Percentiles rank a stretch among this genome's conserved stretches.
Evolutionary conservation across 2,329 filamentous ascomycete species (phyloP).

Genomic region (Calonectria pteridis): DNA sequence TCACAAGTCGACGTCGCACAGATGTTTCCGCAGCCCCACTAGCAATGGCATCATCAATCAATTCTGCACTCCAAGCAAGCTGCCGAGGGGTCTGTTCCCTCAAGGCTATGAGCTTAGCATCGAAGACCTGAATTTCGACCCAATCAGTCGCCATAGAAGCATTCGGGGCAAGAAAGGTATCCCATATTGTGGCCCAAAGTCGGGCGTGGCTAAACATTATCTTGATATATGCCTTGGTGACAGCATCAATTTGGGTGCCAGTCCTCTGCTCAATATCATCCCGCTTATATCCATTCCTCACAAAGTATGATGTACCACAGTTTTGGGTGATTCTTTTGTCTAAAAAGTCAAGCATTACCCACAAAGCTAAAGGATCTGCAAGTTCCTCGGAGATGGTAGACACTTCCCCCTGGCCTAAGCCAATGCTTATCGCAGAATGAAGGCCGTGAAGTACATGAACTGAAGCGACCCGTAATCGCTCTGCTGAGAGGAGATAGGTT

Average conservation of each 20-base stretch:
- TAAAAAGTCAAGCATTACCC: not conserved
- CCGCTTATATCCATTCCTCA: not conserved
- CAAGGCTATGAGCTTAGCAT: not conserved
- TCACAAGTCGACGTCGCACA: not conserved
- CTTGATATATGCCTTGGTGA: not conserved
- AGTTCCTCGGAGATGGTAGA: not conserved
- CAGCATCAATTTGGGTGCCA: not conserved
- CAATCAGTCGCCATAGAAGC: not conserved
- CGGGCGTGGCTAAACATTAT: not conserved
- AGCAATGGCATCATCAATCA: not conserved
- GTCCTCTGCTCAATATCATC: not conserved
- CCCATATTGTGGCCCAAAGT: not conserved
- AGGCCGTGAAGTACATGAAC: not conserved
- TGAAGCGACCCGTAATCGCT: not conserved
- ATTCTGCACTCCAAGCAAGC: not conserved
- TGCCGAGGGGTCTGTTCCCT: not conserved
- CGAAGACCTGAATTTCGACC: not conserved
- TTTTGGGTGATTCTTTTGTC: not conserved
- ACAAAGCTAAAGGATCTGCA: not conserved
- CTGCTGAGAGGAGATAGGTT: not conserved
- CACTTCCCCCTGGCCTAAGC: not conserved
- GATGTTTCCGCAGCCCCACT: not conserved
- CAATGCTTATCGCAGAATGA: not conserved
- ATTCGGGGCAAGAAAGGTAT: not conserved
- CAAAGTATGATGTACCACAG: not conserved